A percentile compares a stretch with the other conserved stretches of the same genome.
Evolutionary conservation across 169 alveolate genomes (phyloP).

Genomic region (Eimeria maxima): DNA sequence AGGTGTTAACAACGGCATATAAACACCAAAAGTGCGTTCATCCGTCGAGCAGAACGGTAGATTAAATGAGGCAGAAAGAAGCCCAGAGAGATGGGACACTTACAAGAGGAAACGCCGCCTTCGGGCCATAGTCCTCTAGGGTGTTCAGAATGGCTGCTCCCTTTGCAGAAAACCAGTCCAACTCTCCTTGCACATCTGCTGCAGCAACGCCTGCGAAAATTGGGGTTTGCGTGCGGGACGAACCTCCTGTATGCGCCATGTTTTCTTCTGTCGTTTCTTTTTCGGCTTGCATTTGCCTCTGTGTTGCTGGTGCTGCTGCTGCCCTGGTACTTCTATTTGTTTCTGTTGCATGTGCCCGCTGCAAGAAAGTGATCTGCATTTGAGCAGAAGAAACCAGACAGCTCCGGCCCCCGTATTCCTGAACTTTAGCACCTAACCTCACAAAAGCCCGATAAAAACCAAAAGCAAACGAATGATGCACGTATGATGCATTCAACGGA

Average conservation of each 20-base stretch:
- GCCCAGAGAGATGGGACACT: not conserved
- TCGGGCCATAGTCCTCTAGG: too few species aligned
- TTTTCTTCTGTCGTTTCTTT: not conserved
- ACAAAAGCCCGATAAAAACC: not conserved
- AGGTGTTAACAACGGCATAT: not conserved
- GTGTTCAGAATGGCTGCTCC: not conserved
- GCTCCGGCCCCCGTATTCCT: conserved; percentile 27
- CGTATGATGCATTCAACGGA: too few species aligned
- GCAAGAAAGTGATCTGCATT: conserved; percentile 18
- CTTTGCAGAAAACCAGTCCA: not conserved
- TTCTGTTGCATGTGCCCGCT: not conserved
- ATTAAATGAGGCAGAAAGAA: too few species aligned
- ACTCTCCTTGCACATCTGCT: not conserved
- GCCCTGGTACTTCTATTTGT: not conserved
- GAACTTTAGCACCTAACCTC: conserved; percentile 1
- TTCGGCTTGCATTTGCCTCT: too few species aligned
- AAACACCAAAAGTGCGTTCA: not conserved
- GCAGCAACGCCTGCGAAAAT: not conserved
- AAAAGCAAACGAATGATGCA: not conserved
- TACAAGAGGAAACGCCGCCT: not conserved
- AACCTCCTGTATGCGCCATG: not conserved
- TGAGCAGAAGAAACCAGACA: conserved; percentile 34
- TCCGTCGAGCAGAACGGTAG: not conserved
- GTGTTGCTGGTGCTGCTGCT: too few species aligned
- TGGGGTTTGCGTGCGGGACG: not conserved